Percentiles rank a stretch among this genome's conserved stretches.
These are phyloP conservation scores for Puccinia novopanici DNA, from an alignment of 1,284 basidiomycete species.

Conservation along the genomic window DNA sequence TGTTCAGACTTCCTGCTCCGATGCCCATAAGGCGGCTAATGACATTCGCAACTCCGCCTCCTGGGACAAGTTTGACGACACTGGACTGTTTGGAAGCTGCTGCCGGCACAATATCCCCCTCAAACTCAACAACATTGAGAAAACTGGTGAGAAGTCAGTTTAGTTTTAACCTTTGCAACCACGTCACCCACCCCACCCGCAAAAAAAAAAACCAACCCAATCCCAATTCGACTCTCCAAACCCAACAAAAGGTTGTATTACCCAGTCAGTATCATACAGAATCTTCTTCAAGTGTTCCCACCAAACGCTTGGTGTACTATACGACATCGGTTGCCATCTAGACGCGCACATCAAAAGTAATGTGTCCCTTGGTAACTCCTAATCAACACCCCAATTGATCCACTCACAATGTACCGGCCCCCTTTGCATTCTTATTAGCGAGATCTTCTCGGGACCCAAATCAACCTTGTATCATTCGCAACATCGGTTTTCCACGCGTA, in stretches of 20 bases:
- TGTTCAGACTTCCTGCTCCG: slow-evolving; percentile 12
- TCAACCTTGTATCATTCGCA: neutral
- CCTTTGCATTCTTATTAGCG: too few relatives aligned
- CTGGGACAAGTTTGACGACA: slow-evolving; percentile 37
- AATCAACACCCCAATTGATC: neutral
- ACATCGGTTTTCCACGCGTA: too few relatives aligned
- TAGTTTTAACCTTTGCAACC: too few relatives aligned
- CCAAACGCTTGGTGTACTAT: neutral
- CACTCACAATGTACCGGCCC: too few relatives aligned
- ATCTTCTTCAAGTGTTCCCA: neutral
- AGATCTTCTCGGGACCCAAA: neutral
- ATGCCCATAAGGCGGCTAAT: slow-evolving; percentile 20
- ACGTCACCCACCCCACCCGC: too few relatives aligned
- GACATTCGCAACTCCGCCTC: neutral
- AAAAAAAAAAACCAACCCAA: neutral
- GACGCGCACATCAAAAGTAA: slow-evolving; percentile 28
- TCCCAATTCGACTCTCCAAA: too few relatives aligned
- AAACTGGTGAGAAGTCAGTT: slow-evolving; percentile 18
- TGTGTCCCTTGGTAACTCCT: too few relatives aligned
- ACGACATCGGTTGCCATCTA: slow-evolving; percentile 28
- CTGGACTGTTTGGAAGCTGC: slow-evolving; percentile 11
- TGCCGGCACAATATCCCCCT: slow-evolving; percentile 24
- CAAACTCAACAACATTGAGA: neutral
- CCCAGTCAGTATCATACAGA: neutral
- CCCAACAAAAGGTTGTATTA: slow-evolving; percentile 18